Evolutionary conservation across 192 early-diverging fungal species (phyloP), one percentile per base, ranked within the genome.

Genomic region (Gorgonomyces haynaldii): DNA sequence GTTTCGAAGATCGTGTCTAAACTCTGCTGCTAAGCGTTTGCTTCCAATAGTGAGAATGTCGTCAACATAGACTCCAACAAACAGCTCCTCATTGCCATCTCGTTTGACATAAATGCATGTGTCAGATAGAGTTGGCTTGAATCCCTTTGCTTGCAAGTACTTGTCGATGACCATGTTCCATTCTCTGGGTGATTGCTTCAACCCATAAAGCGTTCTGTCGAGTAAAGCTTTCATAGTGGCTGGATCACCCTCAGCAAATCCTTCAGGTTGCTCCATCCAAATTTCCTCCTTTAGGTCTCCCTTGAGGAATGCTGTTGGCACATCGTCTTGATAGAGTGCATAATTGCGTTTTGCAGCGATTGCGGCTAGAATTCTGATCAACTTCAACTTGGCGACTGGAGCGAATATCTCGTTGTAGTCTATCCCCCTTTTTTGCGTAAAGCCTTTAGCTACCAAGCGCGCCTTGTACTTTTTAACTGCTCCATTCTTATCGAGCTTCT

Each of bases 371-470:
- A 24, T 10, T 7, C 63, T 54, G 26, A 61, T 22, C 0, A 53
- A 48, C 0, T 17, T 26, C 25, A 45, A 53, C 25, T 51, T 54
- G 39, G 61, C 54, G 28, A 69, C 66, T 5, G 70, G 67, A 0
- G 66, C 41, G 41, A 51, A 69, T 7, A 56, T 70, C 36, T 72
- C 59, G 1, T 61, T 21, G 43, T 37, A 69, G 53, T 64, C 54
- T 17, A 69, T 46, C 15, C 58, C 58, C 5, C 29, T 23, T 17
- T 38, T 15, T 45, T 69, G 66, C 4, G 48, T 45, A 49, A 56
- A 69, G 0, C 66, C 65, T 52, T 46, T 37, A 0, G 56, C 49
- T 0, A 63, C 64, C 5, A 62, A 45, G 9, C 45, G 52, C 1
- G 50, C 50, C 30, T 69, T 69, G 59, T 55, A 44, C 13, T 41